phyloP scores from a whole-genome alignment of 2,329 filamentous ascomycete species.

The Microsporum audouinii region DNA sequence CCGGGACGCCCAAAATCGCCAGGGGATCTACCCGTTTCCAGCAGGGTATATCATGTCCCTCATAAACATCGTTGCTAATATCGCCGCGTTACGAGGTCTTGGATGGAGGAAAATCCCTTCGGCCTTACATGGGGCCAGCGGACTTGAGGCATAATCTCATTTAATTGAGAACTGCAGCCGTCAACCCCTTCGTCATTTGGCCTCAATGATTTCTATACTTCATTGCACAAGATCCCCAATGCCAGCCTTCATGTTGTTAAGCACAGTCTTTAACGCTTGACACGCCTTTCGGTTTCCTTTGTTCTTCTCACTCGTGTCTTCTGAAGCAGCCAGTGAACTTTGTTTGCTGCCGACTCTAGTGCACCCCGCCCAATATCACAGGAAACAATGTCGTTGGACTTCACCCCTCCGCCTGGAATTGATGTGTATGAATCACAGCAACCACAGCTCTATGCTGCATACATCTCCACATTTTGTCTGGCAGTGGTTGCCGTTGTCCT shows the following conservation, averaged over 20 bases:
- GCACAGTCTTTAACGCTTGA: neutral
- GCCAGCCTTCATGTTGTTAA: neutral
- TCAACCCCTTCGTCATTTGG: neutral
- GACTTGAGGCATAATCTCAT: neutral
- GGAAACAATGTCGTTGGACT: neutral
- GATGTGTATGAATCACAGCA: neutral
- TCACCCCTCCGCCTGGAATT: neutral
- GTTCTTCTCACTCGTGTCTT: neutral
- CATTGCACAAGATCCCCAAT: neutral
- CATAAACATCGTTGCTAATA: neutral
- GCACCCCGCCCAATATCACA: neutral
- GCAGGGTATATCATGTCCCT: neutral
- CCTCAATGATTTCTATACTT: neutral
- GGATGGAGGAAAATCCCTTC: neutral
- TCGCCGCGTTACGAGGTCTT: neutral
- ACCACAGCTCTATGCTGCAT: slow-evolving; percentile 2
- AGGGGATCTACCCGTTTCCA: slow-evolving; percentile 1
- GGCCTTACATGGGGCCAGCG: neutral
- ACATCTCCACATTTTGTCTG: neutral
- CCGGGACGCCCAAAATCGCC: neutral
- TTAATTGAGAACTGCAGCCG: neutral
- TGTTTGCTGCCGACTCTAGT: neutral
- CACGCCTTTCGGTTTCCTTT: neutral
- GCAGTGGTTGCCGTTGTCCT: slow-evolving; percentile 1
- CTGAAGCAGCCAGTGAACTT: neutral